Evolutionary conservation across 2,329 filamentous ascomycete genomes (phyloP).

Genomic region (Xylaria digitata): DNA sequence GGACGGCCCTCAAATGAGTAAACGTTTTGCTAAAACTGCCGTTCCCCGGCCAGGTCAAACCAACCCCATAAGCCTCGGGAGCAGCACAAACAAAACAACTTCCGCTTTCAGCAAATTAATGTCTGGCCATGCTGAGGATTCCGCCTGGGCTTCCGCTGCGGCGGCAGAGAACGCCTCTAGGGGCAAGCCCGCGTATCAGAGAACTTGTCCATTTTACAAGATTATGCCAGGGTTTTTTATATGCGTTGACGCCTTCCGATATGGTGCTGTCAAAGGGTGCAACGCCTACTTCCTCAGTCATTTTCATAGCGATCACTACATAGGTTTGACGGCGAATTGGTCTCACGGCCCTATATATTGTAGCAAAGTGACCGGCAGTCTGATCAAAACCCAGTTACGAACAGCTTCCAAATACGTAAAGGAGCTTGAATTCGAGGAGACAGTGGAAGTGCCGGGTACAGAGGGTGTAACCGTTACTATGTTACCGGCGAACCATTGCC

Average conservation of each 20-base stretch:
- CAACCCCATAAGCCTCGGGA: slow-evolving; percentile 75
- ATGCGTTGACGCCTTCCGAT: slow-evolving; percentile 95
- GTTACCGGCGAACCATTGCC: slow-evolving; percentile 97
- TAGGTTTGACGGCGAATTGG: slow-evolving; percentile 90
- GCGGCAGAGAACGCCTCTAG: slow-evolving; percentile 80
- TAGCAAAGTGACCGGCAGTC: slow-evolving; percentile 89
- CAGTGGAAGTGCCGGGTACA: slow-evolving; percentile 81
- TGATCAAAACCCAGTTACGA: slow-evolving; percentile 85
- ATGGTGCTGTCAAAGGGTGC: slow-evolving; percentile 91
- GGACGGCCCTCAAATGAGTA: slow-evolving; percentile 58
- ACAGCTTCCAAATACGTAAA: slow-evolving; percentile 89
- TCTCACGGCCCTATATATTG: slow-evolving; percentile 95
- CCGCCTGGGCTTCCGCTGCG: slow-evolving; percentile 88
- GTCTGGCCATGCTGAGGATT: slow-evolving; percentile 89
- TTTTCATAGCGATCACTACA: slow-evolving; percentile 98
- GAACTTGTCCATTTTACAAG: slow-evolving; percentile 98
- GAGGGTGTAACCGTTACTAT: slow-evolving; percentile 89
- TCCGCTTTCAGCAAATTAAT: slow-evolving; percentile 95
- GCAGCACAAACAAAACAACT: slow-evolving; percentile 52
- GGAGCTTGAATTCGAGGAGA: slow-evolving; percentile 85
- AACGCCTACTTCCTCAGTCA: slow-evolving; percentile 97
- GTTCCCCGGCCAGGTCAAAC: slow-evolving; percentile 82
- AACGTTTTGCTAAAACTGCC: slow-evolving; percentile 73
- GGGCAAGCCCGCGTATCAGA: slow-evolving; percentile 86
- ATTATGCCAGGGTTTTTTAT: slow-evolving; percentile 94